A percentile compares a stretch with the other conserved stretches of the same genome.
Conservation (phyloP, 2,329 filamentous ascomycete genomes). For the Fusarium proliferatum region DNA sequence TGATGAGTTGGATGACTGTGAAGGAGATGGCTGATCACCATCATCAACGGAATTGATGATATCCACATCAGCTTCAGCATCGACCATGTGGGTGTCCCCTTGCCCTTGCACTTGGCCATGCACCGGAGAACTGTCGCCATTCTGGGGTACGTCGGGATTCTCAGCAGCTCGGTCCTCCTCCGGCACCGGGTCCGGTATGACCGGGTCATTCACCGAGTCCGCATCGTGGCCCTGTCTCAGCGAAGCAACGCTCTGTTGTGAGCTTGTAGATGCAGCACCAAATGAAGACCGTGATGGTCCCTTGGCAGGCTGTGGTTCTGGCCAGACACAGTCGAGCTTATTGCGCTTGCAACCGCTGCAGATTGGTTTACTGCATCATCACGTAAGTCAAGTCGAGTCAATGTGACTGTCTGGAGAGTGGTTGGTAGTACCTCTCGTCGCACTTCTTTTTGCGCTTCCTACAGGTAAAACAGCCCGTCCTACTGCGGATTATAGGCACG, state of each 20-base stretch:
- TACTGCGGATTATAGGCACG: conserved; percentile 51
- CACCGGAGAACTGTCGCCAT: conserved; percentile 29
- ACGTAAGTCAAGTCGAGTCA: conserved; percentile 8
- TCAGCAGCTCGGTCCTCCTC: conserved; percentile 22
- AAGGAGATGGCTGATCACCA: conserved; percentile 29
- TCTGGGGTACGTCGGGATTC: conserved; percentile 12
- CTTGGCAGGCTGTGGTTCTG: conserved; percentile 30
- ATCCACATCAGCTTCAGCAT: conserved; percentile 37
- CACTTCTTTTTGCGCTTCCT: conserved; percentile 66
- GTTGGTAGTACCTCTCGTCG: conserved; percentile 53
- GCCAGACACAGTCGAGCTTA: conserved; percentile 64
- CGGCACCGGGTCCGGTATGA: conserved; percentile 21
- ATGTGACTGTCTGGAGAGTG: neutral
- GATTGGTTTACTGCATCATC: conserved; percentile 54
- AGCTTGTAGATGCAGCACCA: conserved; percentile 19
- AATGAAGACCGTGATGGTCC: conserved; percentile 24
- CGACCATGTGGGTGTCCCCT: conserved; percentile 42
- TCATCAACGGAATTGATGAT: conserved; percentile 27
- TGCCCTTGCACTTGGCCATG: conserved; percentile 23
- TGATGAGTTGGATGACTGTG: conserved; percentile 37
- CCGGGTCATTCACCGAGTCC: conserved; percentile 29
- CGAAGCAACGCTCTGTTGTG: conserved; percentile 20
- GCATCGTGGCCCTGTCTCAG: conserved; percentile 13
- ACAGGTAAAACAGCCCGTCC: conserved; percentile 61
- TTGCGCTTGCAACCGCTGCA: conserved; percentile 66